Conservation (phyloP, 2,329 filamentous ascomycete genomes). For the Raffaelea arxii region DNA sequence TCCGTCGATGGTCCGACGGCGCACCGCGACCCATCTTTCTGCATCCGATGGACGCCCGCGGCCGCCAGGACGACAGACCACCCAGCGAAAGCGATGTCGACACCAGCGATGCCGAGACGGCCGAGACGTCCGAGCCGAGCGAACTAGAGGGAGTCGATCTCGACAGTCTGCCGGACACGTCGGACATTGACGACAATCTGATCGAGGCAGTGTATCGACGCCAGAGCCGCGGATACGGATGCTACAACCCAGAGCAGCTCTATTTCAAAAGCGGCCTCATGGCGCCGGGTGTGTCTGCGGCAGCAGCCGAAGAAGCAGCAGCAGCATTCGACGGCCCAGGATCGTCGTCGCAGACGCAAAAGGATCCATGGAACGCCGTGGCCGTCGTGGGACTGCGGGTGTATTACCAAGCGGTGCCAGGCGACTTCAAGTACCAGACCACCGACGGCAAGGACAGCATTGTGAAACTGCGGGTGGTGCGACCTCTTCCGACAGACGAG, state of each 20-base stretch:
- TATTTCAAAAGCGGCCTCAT: too few species aligned
- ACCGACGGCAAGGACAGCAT: slow-evolving; percentile 10
- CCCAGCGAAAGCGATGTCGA: too few species aligned
- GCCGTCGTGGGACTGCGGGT: slow-evolving; percentile 50
- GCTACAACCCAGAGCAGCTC: too few species aligned
- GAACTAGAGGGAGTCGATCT: slow-evolving; percentile 12
- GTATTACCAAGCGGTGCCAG: slow-evolving; percentile 34
- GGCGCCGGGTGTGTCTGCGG: not conserved
- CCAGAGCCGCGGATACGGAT: not conserved
- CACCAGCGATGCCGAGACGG: too few species aligned
- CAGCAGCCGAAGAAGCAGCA: not conserved
- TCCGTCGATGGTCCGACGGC: too few species aligned
- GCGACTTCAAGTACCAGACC: not conserved
- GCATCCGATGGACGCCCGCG: too few species aligned
- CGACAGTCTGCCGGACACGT: slow-evolving; percentile 15
- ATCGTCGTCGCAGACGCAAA: too few species aligned
- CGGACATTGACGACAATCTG: slow-evolving; percentile 20
- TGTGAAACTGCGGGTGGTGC: slow-evolving; percentile 17
- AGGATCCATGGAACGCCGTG: slow-evolving; percentile 56
- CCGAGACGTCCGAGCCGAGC: too few species aligned
- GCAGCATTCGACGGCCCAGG: too few species aligned
- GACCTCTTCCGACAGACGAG: slow-evolving; percentile 25
- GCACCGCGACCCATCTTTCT: too few species aligned
- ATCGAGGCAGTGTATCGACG: too few species aligned
- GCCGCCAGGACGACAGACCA: too few species aligned